Base-by-base conservation (phyloP, 2,329 filamentous ascomycete species). In the Cordyceps farinosa region DNA sequence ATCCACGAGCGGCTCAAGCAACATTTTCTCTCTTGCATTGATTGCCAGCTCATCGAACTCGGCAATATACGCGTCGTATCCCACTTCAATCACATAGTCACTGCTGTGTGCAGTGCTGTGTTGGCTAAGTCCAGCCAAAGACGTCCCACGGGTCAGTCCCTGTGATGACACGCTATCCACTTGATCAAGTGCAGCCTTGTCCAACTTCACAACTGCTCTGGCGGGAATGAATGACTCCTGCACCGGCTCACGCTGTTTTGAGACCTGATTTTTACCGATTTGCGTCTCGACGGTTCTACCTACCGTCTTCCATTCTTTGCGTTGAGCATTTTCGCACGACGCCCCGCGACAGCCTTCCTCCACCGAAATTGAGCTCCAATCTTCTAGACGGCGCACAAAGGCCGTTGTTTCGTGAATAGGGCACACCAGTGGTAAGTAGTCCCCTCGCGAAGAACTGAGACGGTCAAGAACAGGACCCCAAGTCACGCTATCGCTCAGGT, bases 1-100 rank as follows among this genome's bases (percentile, higher is more conserved):
- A 11, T 40, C n/a, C n/a, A 40, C n/a, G 6, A 40, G 11, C 22
- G 29, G 3, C 17, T 36, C 29, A 13, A 4, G 1, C 34, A 29
- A 22, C 30, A n/a, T 84, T 89, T 6, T 83, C 86, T 27, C 83
- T 87, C 59, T 78, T 75, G 15, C 81, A 77, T 1, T 72, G 72
- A 17, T 10, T 3, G 40, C 58, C 58, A 61, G 9, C 30, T 36
- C 30, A 6, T 61, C 48, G 13, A 61, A 53, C 11, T 47, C 58
- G 1, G 38, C 50, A 45, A 54, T 27, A 22, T 36, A 54, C 1
- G 29, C 30, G 5, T 45, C 17, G 30, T 61, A 61, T 5, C 58
- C 58, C 9, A 45, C 11, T n/a, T 61, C 58, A 32, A 61, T 53
- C 50, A 61, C 34, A 13, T 38, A 53, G 15, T 54, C 58, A 36